Evolutionary conservation across 192 early-diverging fungal species (phyloP), one percentile per base, ranked within the genome.

Genomic region (Backusella westeae): DNA sequence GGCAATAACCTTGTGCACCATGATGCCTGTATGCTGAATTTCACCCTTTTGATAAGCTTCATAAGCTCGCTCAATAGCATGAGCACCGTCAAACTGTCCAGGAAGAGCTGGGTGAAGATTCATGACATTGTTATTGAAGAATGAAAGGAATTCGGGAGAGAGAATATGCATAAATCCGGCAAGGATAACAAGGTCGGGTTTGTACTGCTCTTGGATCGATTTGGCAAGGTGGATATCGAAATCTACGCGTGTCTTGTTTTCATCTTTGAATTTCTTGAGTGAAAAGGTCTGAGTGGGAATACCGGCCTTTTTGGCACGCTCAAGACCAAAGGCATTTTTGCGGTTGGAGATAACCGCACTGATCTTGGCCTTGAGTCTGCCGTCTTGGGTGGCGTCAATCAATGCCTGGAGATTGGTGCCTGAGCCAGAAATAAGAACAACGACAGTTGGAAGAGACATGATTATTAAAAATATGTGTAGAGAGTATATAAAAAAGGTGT

Each of bases 91-190:
- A 81, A 99, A 96, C 81, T 94, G 89, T 49, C 96, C 96, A 8
- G 98, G 98, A 34, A 99, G 84, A 2, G 98, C 97, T 26, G 98
- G 98, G 72, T 99, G 98, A 73, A 99, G 85, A 85, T 99, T 99
- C 81, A 99, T 95, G 71, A 99, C 86, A 52, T 87, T 87, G 21
- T 85, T 78, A 3, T 83, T 76, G 19, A 88, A 84, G 78, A 98
- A 96, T 38, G 89, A 82, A 65, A 99, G 78, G 76, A 98, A 99
- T 32, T 88, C 86, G 6, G 94, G 85, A 14, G 94, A 95, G 38
- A 99, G 88, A 75, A 99, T 99, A 81, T 97, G 98, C 98, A 99
- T 99, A 88, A 91, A 99, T 41, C 98, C 98, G 7, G 97, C 98
- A 34, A 99, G 88, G 15, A 99, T 93, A 6, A 98, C 83, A 44